Conservation (phyloP, 2,329 filamentous ascomycete species). For the Magnaporthales sp. region DNA sequence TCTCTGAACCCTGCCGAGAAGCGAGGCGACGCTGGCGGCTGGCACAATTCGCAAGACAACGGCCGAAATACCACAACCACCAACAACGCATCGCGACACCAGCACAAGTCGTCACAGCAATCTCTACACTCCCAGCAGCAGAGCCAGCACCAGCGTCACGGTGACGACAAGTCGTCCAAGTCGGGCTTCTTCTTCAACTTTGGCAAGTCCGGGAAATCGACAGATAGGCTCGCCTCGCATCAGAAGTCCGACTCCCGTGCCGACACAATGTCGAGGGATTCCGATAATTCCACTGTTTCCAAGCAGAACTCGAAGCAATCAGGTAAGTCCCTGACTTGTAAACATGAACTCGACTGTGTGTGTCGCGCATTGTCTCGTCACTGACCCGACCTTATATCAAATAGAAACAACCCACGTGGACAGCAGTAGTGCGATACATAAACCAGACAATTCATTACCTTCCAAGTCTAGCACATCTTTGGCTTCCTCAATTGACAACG, state of each 20-base stretch:
- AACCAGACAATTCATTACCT: conserved; percentile 29
- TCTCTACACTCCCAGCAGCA: conserved; percentile 13
- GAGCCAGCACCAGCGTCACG: conserved; percentile 19
- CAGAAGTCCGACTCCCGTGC: conserved; percentile 26
- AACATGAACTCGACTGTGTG: neutral
- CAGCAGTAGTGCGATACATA: conserved; percentile 24
- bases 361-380: neutral
- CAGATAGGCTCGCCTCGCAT: conserved; percentile 23
- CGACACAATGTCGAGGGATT: conserved; percentile 28
- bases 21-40: conserved; percentile 1
- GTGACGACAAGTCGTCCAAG: conserved; percentile 26
- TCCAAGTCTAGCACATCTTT: conserved; percentile 45
- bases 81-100: conserved; percentile 13
- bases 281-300: conserved; percentile 18
- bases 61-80: conserved; percentile 14
- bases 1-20: conserved; percentile 7
- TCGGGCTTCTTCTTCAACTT: conserved; percentile 43
- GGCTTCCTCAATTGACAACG: conserved; percentile 38
- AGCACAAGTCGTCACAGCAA: conserved; percentile 15
- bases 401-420: conserved; percentile 3
- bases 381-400: neutral
- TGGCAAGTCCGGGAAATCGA: conserved; percentile 34
- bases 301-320: conserved; percentile 21
- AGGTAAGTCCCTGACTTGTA: conserved; percentile 16
- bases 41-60: conserved; percentile 7